Percentiles rank a stretch among this genome's conserved stretches.
Conservation (phyloP, 2,329 filamentous ascomycete genomes). For the Aspergillus viridinutans region DNA sequence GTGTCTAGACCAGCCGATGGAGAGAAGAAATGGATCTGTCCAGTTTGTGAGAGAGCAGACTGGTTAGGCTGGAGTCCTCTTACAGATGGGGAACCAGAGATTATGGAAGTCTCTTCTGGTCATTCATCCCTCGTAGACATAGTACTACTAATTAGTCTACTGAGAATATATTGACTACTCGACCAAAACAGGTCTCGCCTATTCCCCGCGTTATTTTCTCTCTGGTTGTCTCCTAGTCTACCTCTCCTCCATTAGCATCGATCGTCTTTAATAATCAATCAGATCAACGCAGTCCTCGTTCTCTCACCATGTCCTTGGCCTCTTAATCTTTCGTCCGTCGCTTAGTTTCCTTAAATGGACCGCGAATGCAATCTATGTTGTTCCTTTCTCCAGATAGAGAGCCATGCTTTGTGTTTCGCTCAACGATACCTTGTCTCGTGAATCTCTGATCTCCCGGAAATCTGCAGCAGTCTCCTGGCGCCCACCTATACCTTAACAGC, state of each 20-base stretch:
- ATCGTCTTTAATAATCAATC: background rate
- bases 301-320: background rate
- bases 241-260: background rate
- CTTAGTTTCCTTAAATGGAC: background rate
- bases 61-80: too few relatives aligned
- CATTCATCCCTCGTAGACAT: too few relatives aligned
- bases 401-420: constrained; percentile 22
- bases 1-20: constrained; percentile 32
- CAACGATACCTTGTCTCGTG: constrained; percentile 12
- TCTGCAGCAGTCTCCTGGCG: constrained; percentile 17
- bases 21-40: constrained; percentile 10
- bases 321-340: background rate
- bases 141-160: too few relatives aligned
- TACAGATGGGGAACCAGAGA: background rate
- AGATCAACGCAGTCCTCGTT: background rate
- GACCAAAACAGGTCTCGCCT: too few relatives aligned
- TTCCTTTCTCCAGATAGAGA: constrained; percentile 9
- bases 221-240: background rate
- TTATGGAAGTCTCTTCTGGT: too few relatives aligned
- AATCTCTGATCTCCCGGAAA: constrained; percentile 17
- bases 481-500: constrained; percentile 18
- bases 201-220: background rate
- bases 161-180: too few relatives aligned
- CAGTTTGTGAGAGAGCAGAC: constrained; percentile 18
- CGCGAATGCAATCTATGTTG: background rate